These are phyloP conservation scores for Thraustochytrium sp. DNA, from an alignment of 352 stramenopile species.

Conservation along the genomic window DNA sequence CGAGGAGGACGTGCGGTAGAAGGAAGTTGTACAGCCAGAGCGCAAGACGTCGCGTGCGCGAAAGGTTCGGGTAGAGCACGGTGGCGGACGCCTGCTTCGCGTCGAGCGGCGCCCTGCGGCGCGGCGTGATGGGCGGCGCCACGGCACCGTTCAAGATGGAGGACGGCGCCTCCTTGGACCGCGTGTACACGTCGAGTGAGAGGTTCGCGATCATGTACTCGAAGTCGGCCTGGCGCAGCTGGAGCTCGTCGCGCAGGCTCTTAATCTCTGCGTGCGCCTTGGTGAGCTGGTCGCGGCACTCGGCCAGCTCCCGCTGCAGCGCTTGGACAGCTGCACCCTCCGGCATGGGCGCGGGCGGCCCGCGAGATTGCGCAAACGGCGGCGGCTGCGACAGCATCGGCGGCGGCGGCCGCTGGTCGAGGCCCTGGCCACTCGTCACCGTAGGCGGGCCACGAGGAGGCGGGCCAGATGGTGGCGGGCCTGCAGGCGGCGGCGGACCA, in stretches of 20 bases:
- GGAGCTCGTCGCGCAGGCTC: background rate
- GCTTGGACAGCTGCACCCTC: too few relatives aligned
- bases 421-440: too few relatives aligned
- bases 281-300: too few relatives aligned
- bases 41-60: background rate
- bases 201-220: conserved; percentile 18
- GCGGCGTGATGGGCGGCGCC: background rate
- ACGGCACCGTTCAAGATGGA: background rate
- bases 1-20: background rate
- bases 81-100: background rate
- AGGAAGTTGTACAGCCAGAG: conserved; percentile 13
- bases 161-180: background rate
- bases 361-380: too few relatives aligned
- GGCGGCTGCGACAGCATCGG: too few relatives aligned
- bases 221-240: background rate
- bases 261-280: background rate
- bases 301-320: too few relatives aligned
- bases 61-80: background rate
- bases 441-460: too few relatives aligned
- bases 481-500: too few relatives aligned
- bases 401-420: too few relatives aligned
- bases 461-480: too few relatives aligned
- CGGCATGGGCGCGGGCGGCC: too few relatives aligned
- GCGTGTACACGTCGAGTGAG: background rate
- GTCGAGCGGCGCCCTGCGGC: background rate